Percentiles rank a stretch among this genome's conserved stretches.
phyloP scores from a whole-genome alignment of 345 rosid genomes.

The Trapa incisa region DNA sequence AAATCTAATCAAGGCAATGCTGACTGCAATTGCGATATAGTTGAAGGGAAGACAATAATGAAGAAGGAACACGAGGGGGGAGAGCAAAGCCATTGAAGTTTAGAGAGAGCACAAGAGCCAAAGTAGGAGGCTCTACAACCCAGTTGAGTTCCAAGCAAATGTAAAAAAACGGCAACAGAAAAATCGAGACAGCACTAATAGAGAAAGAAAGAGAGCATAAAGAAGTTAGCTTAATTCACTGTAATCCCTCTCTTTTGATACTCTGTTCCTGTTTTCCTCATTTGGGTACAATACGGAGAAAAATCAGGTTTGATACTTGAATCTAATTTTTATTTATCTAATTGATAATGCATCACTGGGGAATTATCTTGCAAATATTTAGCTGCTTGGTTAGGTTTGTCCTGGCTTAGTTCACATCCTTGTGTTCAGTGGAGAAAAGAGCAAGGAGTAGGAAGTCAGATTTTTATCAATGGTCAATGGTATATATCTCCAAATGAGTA shows the following conservation, averaged over 20 bases:
- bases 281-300: constrained; percentile 4
- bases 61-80: constrained; percentile 20
- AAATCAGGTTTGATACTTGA: not conserved
- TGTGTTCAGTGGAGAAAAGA: no score
- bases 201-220: constrained; percentile 5
- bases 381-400: no score
- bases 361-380: not conserved
- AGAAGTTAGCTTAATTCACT: constrained; percentile 18
- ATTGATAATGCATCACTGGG: not conserved
- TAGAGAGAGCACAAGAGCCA: constrained; percentile 9
- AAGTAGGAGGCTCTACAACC: constrained; percentile 18
- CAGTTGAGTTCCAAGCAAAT: constrained; percentile 40
- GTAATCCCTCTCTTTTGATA: constrained; percentile 15
- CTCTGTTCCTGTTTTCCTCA: constrained; percentile 12
- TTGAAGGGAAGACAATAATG: constrained; percentile 10
- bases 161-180: constrained; percentile 40
- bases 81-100: constrained; percentile 13
- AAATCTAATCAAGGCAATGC: constrained; percentile 9
- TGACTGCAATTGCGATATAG: constrained; percentile 29
- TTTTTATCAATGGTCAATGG: no score
- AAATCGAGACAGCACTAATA: constrained; percentile 16
- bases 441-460: no score
- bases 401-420: no score
- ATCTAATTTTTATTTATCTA: not conserved
- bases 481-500: no score